Percentiles rank a stretch among this genome's conserved stretches.
phyloP scores from a whole-genome alignment of 148 eudicot species.

The Camellia japonica region DNA sequence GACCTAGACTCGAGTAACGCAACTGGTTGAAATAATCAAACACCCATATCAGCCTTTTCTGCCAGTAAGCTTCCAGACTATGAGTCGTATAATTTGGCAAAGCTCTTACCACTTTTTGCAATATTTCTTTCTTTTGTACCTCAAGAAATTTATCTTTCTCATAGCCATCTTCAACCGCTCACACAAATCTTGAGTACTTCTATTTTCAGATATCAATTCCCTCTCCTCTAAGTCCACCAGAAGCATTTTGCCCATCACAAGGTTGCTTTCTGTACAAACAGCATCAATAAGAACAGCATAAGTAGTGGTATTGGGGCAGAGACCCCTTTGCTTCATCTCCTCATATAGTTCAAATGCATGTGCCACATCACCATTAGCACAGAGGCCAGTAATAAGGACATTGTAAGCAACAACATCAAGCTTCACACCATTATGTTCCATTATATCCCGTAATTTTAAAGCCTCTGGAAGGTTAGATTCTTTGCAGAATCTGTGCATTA shows the following conservation, averaged over 20 bases:
- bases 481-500: conserved; percentile 72
- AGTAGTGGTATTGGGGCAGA: conserved; percentile 64
- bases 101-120: background rate
- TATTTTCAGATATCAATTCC: conserved; percentile 48
- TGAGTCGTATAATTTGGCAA: background rate
- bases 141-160: conserved; percentile 38
- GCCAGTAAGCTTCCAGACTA: background rate
- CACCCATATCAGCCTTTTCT: background rate
- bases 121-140: conserved; percentile 27
- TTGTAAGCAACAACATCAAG: conserved; percentile 73
- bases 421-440: conserved; percentile 54
- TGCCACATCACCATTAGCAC: conserved; percentile 42
- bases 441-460: conserved; percentile 36
- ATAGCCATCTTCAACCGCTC: conserved; percentile 42
- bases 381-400: conserved; percentile 68
- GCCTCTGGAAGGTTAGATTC: conserved; percentile 52
- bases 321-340: conserved; percentile 69
- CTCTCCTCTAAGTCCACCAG: conserved; percentile 59
- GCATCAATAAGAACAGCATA: conserved; percentile 50
- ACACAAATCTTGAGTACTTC: conserved; percentile 29
- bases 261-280: conserved; percentile 32
- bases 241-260: conserved; percentile 48
- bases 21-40: background rate
- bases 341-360: conserved; percentile 61
- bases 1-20: background rate